Evolutionary conservation across 345 rosid species (phyloP), one percentile per base, ranked within the genome.

Genomic region (Syzygium jambos): DNA sequence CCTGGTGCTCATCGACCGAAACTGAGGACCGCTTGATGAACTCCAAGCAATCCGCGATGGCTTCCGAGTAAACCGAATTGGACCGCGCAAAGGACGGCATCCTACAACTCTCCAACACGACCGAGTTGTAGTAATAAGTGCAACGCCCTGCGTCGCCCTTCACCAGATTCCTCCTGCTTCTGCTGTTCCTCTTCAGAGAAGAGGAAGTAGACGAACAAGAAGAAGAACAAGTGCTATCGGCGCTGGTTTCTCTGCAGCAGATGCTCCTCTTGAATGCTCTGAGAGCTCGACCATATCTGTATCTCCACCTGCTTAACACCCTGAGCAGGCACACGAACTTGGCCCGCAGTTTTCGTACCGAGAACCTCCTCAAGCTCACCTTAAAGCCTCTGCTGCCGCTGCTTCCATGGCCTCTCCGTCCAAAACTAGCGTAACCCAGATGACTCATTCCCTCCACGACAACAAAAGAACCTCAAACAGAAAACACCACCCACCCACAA

Each of bases 21-120:
- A 86, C 59, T 2, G 87, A 73, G 52, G 86, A 82, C 59, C 87
- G 80, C 85, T 87, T 89, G 78, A 89, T 89, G 90, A 89, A 89
- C 87, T 89, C 90, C 90, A 89, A 87, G 88, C 90, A 89, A 29
- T 89, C 90, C 9, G 73, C 84, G 19, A 87, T 89, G 30, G 90
- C 90, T 57, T 89, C 90, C 22, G 90, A 34, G 51, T 89, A 87
- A 53, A 89, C 87, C 14, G 90, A 84, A 54, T 89, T 89, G 86
- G 90, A 89, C 85, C 85, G 82, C 4, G 51, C 51, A 10, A 65
- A 56, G 13, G 52, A 51, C 52, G 5, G 41, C 59, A 52, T 43
- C 61, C 54, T n/a, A 57, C 55, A 82, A 51, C 49, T 34, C 84
- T 77, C 59, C 2, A 52, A 34, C 51, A 51, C 49, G 29, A 23